Conservation (phyloP, 1,139 yeast species). For the Suhomyces panamericanus region DNA sequence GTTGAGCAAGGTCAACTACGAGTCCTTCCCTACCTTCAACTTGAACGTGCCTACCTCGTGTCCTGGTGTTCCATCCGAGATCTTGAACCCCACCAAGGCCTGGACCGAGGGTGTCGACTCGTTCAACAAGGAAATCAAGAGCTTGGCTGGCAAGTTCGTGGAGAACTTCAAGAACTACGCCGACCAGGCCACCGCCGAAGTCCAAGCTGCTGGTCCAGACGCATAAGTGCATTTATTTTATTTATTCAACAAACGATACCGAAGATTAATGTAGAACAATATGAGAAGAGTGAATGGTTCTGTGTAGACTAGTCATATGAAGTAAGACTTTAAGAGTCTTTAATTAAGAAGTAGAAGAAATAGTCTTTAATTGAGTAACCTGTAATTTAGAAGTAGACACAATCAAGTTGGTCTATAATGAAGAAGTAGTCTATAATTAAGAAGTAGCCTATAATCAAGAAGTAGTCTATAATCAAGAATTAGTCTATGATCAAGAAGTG, state of each 20-base stretch:
- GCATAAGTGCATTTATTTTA: slow-evolving; percentile 22
- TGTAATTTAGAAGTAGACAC: too few species aligned
- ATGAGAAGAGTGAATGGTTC: too few species aligned
- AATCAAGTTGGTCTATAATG: too few species aligned
- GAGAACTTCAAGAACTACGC: slow-evolving; percentile 87
- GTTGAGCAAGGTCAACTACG: slow-evolving; percentile 76
- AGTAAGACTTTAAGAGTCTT: too few species aligned
- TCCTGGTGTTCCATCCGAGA: slow-evolving; percentile 78
- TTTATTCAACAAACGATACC: background rate
- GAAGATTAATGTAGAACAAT: too few species aligned
- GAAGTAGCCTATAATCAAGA: too few species aligned
- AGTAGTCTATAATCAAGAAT: too few species aligned
- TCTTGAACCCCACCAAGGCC: slow-evolving; percentile 83
- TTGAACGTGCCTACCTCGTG: slow-evolving; percentile 81
- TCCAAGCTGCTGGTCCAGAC: slow-evolving; percentile 88
- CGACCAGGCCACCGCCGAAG: slow-evolving; percentile 81
- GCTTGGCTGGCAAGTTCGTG: slow-evolving; percentile 74
- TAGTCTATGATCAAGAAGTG: too few species aligned
- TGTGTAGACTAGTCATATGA: too few species aligned
- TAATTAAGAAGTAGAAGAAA: too few species aligned
- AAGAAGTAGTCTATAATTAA: too few species aligned
- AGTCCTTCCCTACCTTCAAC: slow-evolving; percentile 83
- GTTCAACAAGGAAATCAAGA: slow-evolving; percentile 67
- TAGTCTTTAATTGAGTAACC: too few species aligned
- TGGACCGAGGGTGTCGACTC: slow-evolving; percentile 76